phyloP scores from a whole-genome alignment of 176 grass and related monocot species.

The Carex cristatella region DNA sequence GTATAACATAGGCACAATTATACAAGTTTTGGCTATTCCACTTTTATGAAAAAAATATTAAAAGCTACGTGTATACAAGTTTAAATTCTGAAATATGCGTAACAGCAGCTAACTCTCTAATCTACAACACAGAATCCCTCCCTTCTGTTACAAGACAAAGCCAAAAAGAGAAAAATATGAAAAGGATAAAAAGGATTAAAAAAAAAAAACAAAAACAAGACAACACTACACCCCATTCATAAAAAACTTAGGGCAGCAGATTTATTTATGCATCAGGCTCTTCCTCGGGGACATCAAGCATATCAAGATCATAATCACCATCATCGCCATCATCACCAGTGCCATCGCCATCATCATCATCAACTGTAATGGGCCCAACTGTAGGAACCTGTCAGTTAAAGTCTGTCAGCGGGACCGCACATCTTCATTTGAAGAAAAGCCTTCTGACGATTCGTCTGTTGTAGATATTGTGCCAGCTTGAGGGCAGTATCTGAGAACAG shows the following conservation, averaged over 20 bases:
- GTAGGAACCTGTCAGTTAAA: not conserved
- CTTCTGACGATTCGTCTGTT: not conserved
- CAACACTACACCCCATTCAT: not conserved
- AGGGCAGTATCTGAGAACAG: conserved; percentile 5
- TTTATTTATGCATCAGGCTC: conserved; percentile 2
- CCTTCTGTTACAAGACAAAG: not conserved
- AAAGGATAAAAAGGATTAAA: too few relatives aligned
- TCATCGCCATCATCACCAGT: conserved; percentile 3
- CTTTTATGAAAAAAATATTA: not conserved
- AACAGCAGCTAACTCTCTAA: not conserved
- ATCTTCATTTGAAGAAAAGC: not conserved
- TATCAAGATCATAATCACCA: conserved; percentile 6
- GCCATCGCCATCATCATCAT: conserved; percentile 11
- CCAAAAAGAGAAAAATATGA: not conserved
- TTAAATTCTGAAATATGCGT: not conserved
- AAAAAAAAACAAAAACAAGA: not conserved
- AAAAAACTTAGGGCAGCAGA: conserved; percentile 3
- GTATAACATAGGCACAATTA: not conserved
- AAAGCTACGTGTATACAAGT: not conserved
- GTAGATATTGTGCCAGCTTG: not conserved
- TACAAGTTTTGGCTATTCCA: not conserved
- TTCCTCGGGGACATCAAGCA: conserved; percentile 10
- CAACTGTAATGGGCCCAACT: too few relatives aligned
- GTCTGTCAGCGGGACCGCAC: not conserved
- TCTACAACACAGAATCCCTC: conserved; percentile 8